Percentiles rank a stretch among this genome's conserved stretches.
phyloP scores from a whole-genome alignment of 2,329 filamentous ascomycete genomes.

The Sporothrix dimorphospora region DNA sequence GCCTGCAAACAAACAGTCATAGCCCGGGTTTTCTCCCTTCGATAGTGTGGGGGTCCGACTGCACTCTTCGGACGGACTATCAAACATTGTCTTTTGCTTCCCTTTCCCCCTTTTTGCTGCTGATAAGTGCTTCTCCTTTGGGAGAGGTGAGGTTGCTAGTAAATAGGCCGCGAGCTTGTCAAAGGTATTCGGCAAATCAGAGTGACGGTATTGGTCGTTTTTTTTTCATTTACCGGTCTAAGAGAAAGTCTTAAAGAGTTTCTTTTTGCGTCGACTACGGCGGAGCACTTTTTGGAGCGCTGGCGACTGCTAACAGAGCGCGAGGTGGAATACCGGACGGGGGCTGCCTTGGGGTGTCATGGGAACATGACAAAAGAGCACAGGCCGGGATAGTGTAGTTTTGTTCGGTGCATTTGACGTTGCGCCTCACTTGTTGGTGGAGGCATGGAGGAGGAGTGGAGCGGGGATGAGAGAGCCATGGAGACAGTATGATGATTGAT shows the following conservation, averaged over 20 bases:
- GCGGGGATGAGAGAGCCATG: neutral
- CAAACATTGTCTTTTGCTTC: too few relatives aligned
- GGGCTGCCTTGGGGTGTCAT: conserved; percentile 4
- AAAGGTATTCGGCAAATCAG: conserved; percentile 19
- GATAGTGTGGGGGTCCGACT: neutral
- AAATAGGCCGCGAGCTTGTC: neutral
- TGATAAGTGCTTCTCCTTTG: neutral
- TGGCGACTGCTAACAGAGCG: neutral
- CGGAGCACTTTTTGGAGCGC: neutral
- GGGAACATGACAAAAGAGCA: neutral
- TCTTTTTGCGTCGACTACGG: neutral
- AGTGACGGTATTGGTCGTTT: conserved; percentile 1
- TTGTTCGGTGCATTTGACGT: neutral
- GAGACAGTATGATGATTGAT: neutral
- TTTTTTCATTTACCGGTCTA: neutral
- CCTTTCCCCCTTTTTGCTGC: neutral
- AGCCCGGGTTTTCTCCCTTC: neutral
- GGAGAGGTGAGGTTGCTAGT: neutral
- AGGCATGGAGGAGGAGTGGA: neutral
- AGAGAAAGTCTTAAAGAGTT: neutral
- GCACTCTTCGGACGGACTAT: too few relatives aligned
- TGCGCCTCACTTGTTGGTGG: neutral
- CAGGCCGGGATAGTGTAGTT: neutral
- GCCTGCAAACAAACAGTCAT: neutral
- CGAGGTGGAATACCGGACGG: neutral